These are phyloP conservation scores for Rhynchospora breviuscula DNA, from an alignment of 176 grass and related monocot genomes.

Conservation along the genomic window DNA sequence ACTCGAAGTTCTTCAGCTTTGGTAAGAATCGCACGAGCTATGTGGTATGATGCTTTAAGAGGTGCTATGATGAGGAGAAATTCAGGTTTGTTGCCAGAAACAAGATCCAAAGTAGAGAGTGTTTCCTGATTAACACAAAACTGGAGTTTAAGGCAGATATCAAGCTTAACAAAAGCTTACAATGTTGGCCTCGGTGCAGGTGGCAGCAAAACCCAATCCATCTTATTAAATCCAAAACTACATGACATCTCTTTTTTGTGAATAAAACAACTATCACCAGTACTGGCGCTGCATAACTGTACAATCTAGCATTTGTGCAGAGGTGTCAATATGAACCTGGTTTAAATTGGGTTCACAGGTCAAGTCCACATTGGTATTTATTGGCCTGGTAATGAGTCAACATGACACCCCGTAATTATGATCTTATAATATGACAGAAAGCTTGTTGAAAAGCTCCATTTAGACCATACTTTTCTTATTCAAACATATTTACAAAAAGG, in stretches of 20 bases:
- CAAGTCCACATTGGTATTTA: background rate
- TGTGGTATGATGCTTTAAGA: conserved; percentile 50
- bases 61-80: conserved; percentile 77
- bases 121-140: conserved; percentile 31
- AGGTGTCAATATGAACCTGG: background rate
- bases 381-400: background rate
- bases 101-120: conserved; percentile 70
- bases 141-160: background rate
- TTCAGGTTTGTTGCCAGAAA: conserved; percentile 61
- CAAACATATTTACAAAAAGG: background rate
- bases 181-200: background rate
- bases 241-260: background rate
- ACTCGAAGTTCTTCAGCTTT: conserved; percentile 47
- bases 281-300: background rate
- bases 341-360: background rate
- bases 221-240: background rate
- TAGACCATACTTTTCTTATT: background rate
- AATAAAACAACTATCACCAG: background rate
- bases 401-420: background rate
- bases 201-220: background rate
- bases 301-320: background rate
- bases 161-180: background rate
- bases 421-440: background rate
- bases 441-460: background rate
- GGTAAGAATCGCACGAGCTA: conserved; percentile 46